phyloP scores from a whole-genome alignment of 108 stramenopile genomes.

The Cyclotella baltica region DNA sequence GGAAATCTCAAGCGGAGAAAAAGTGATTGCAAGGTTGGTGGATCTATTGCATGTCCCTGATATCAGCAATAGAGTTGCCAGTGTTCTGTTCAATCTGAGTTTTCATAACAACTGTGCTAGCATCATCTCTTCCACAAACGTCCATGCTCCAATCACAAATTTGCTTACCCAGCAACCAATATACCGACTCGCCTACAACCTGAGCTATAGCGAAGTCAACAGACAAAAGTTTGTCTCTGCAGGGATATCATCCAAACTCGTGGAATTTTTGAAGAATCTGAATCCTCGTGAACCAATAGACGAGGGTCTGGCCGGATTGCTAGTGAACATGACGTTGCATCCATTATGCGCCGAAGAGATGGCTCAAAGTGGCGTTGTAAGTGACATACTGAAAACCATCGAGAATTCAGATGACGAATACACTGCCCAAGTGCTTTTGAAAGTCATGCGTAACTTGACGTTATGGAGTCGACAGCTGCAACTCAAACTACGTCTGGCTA shows the following conservation, averaged over 20 bases:
- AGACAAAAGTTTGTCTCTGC: slow-evolving; percentile 19
- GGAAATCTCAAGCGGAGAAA: slow-evolving; percentile 21
- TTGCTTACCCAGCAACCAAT: neutral
- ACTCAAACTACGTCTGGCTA: slow-evolving; percentile 24
- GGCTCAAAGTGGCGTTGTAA: slow-evolving; percentile 5
- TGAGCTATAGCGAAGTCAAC: slow-evolving; percentile 34
- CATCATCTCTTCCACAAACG: slow-evolving; percentile 24
- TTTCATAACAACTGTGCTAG: slow-evolving; percentile 27
- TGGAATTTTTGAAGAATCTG: slow-evolving; percentile 15
- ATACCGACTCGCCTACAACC: slow-evolving; percentile 29
- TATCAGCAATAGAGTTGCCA: slow-evolving; percentile 3
- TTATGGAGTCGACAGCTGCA: slow-evolving; percentile 32
- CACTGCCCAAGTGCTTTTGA: slow-evolving; percentile 30
- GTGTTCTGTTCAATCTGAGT: slow-evolving; percentile 41
- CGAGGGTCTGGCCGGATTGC: slow-evolving; percentile 29
- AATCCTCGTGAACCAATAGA: slow-evolving; percentile 3
- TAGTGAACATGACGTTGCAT: slow-evolving; percentile 44
- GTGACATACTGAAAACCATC: neutral
- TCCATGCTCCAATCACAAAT: slow-evolving; percentile 14
- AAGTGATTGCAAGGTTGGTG: slow-evolving; percentile 23
- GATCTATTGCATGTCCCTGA: slow-evolving; percentile 3
- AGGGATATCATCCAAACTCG: slow-evolving; percentile 25
- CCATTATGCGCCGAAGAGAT: slow-evolving; percentile 33
- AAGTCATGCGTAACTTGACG: slow-evolving; percentile 33
- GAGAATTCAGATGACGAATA: slow-evolving; percentile 3